Conservation (phyloP, 2,329 filamentous ascomycete genomes). For the Fusarium coffeatum region DNA sequence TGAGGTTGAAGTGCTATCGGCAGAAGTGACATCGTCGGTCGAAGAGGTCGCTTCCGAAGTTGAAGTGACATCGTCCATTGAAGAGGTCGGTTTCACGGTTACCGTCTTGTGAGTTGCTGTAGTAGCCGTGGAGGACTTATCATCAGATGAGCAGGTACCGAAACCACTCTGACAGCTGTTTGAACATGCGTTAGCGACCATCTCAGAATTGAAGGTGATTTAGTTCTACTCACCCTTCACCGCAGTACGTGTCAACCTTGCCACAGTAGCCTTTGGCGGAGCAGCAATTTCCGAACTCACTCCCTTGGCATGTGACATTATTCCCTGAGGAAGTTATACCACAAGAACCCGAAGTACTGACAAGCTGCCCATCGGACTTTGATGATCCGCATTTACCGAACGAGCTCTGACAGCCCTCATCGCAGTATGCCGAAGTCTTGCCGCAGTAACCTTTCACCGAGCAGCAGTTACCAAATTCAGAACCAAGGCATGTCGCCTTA, state of each 20-base stretch:
- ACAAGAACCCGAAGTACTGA: not conserved
- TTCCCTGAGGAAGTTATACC: not conserved
- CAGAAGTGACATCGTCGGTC: not conserved
- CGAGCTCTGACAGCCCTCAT: not conserved
- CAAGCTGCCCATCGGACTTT: not conserved
- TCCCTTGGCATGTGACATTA: not conserved
- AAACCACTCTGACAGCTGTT: not conserved
- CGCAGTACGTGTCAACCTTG: not conserved
- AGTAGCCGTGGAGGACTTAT: not conserved
- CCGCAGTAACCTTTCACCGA: not conserved
- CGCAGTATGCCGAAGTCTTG: not conserved
- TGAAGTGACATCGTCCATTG: not conserved
- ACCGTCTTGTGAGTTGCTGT: not conserved
- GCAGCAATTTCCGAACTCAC: not conserved
- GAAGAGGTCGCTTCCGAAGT: not conserved
- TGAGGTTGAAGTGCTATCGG: not conserved
- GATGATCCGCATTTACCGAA: not conserved
- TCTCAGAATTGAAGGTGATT: fast-evolving
- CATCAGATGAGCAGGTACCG: not conserved
- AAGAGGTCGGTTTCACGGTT: not conserved
- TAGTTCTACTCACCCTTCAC: not conserved
- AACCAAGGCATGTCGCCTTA: not conserved
- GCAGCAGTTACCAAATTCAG: not conserved
- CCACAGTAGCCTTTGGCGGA: not conserved
- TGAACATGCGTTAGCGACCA: not conserved